Evolutionary conservation across 1,139 yeast species (phyloP), one percentile per base, ranked within the genome.

Genomic region (Suhomyces guaymorum): DNA sequence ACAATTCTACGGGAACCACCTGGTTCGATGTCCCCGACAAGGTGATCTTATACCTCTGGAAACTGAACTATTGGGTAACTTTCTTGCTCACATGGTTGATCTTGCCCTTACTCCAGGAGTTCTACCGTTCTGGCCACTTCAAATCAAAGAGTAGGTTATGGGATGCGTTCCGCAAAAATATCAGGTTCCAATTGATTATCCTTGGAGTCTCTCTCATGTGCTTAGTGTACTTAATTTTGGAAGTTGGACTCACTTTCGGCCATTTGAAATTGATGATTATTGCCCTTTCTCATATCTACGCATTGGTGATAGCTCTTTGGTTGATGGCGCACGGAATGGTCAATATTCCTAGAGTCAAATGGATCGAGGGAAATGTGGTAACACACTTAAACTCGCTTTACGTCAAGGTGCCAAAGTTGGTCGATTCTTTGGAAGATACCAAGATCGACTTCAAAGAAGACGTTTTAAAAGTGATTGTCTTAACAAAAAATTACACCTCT

Each of bases 251-350:
- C 31, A 67, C 77, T 3, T 61, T 78, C 39, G 57, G 59, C 30
- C 77, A 82, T 30, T 62, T 86, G 51, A 83, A 82, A 54, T 70
- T 82, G 31, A 71, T 86, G 63, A 70, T 83, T 11, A 83, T 87
- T 45, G 92, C 94, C 0, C 52, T 85, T 18, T 78, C 94, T 1
- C 94, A 87, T 55, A 79, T 85, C n/a, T 87, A 86, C 55, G 77
- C 95, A 0, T 69, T 87, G 52, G 69, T 82, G 2, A 55, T 87
- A 29, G 90, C 94, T 1, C 67, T 85, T 19, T 86, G 94, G 94
- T 63, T 87, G 37, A 80, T 87, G 85, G 87, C 92, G 1, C 92
- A 86, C 54, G 95, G 95, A 0, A 59, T 86, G 35, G 76, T 84
- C 15, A 72, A 74, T 35, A 67, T 85, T 3, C 95, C 95, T 0